Evolutionary conservation across 331 rosid species (phyloP), one percentile per base, ranked within the genome.

Genomic region (Saraca asoca): DNA sequence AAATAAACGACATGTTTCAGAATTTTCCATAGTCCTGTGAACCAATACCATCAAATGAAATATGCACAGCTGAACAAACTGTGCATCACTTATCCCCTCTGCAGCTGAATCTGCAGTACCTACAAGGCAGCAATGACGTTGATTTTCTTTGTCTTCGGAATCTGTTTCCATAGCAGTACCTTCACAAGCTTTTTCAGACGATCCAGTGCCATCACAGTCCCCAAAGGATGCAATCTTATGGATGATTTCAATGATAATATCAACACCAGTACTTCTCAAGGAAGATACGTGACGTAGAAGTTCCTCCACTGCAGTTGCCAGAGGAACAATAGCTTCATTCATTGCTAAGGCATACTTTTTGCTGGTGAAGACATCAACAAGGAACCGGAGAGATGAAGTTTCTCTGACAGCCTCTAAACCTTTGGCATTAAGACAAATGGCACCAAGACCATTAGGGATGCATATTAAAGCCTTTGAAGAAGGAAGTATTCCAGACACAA

Each of bases 251-350:
- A 90, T 80, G 56, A 90, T 86, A 42, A 94, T 88, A 66, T 86
- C 97, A 67, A 94, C 97, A 64, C 99, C 96, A 39, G 78, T 81
- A 79, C 87, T 80, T 88, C 97, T 87, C 70, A 94, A 66, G 13
- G 92, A 88, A 70, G 99, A 80, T 58, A 94, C 95, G 49, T 94
- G 97, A 46, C 99, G 95, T 60, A 90, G 82, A 76, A 94, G 92
- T 80, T 94, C 97, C 86, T 94, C 99, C 69, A 94, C 95, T 7
- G 99, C 90, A 80, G 90, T 94, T 59, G 97, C 90, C 59, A 94
- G 64, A 39, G 96, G 99, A 81, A 94, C 95, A 80, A 94, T 82
- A 42, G 99, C 99, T 62, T 91, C 99, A 72, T 94, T 86, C 97
- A 94, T 86, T 49, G 92, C 85, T 10, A 77, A 62, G 72, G 86